A percentile compares a stretch with the other conserved stretches of the same genome.
Evolutionary conservation across 2,329 filamentous ascomycete species (phyloP).

Genomic region (Cordyceps cicadae): DNA sequence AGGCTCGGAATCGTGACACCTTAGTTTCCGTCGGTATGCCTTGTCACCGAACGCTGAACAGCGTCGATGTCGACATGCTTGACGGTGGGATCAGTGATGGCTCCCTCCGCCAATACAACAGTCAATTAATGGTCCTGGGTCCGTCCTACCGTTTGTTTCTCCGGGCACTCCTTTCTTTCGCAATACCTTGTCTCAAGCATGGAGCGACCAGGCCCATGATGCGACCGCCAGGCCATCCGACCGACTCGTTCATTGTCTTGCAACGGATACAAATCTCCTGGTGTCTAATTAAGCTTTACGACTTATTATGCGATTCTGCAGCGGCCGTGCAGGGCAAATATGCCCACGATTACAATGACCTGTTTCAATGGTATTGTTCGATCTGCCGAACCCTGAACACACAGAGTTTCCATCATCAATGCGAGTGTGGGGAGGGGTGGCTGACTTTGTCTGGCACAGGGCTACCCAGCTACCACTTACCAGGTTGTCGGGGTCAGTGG

Average conservation of each 20-base stretch:
- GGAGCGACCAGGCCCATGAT: neutral
- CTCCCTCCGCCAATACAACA: too few species aligned
- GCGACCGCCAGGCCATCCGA: neutral
- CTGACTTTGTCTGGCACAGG: neutral
- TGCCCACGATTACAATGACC: neutral
- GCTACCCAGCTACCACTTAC: neutral
- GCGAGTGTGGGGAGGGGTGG: neutral
- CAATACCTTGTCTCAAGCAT: neutral
- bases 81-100: neutral
- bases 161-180: neutral
- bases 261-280: neutral
- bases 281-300: neutral
- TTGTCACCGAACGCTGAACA: neutral
- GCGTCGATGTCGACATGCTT: neutral
- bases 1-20: neutral
- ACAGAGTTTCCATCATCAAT: neutral
- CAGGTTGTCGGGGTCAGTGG: neutral
- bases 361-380: neutral
- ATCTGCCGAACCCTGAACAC: constrained; percentile 1
- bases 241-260: neutral
- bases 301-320: neutral
- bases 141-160: neutral
- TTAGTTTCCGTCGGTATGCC: neutral
- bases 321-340: neutral
- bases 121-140: neutral